Base-by-base conservation (phyloP, 2,329 filamentous ascomycete genomes). In the Chaetomium strumarium region DNA sequence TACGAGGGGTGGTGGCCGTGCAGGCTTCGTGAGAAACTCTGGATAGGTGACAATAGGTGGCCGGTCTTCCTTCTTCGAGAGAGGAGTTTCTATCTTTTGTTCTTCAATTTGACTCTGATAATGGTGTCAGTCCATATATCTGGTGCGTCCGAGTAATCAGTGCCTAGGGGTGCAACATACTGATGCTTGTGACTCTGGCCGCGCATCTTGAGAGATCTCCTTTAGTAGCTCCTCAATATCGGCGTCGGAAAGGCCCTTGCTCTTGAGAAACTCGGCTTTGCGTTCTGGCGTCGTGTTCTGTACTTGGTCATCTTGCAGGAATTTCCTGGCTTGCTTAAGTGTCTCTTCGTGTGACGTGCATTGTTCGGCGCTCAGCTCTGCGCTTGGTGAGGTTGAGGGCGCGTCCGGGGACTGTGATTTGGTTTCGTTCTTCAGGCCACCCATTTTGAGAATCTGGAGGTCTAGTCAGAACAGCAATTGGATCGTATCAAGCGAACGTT, bases 291-390 rank as follows among this genome's bases (percentile, higher is more conserved):
- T 75, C 33, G 85, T 82, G 67, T 85, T 73, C 53, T 79, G 81
- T 52, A 96, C 87, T 17, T 77, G 75, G 8, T 87, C 82, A 55
- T 95, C 85, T 46, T 87, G 75, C 4, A 96, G 77, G 64, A 96
- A 96, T 49, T 76, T 80, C 40, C 79, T 77, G 29, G 90, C 90
- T 64, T 90, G 81, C 14, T 89, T 81, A 34, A 88, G 39, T 6
- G 49, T 57, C 49, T 29, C 63, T 66, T 40, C 55, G 40, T 20
- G 53, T 10, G 49, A 48, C 5, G 50, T 51, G 33, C 31, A 34
- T 12, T 24, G 31, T 33, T 49, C 34, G 17, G 47, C 14, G 12
- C 34, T 42, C 14, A 47, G 29, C 17, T 53, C 37, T 16, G 46
- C 47, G 38, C 34, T 30, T 24, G 46, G 24, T 41, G 58, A 46